A percentile compares a stretch with the other conserved stretches of the same genome.
These are phyloP conservation scores for Teunomyces atbi DNA, from an alignment of 805 yeast species.

Conservation along the genomic window DNA sequence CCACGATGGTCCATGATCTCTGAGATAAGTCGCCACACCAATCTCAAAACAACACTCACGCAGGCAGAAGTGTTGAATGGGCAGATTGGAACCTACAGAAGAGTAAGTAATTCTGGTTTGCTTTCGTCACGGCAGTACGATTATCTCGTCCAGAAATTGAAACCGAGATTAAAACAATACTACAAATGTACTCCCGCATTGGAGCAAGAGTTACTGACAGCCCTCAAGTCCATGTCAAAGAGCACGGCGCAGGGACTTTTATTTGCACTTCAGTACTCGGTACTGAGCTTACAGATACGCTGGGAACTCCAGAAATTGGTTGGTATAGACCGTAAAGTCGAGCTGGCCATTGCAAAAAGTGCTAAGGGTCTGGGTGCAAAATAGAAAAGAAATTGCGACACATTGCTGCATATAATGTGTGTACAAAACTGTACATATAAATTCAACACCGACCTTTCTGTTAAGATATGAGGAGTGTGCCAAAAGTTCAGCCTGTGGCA, in stretches of 20 bases:
- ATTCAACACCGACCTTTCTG: too few species aligned
- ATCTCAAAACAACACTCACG: slow-evolving; percentile 16
- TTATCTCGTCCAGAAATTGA: slow-evolving; percentile 11
- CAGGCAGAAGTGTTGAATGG: slow-evolving; percentile 17
- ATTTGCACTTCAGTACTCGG: slow-evolving; percentile 30
- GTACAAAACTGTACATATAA: too few species aligned
- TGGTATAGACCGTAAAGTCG: slow-evolving; percentile 21
- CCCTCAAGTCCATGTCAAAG: slow-evolving; percentile 10
- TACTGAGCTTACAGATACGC: slow-evolving; percentile 21
- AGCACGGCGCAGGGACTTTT: slow-evolving; percentile 22
- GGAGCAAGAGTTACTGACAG: slow-evolving; percentile 9
- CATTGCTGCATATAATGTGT: too few species aligned
- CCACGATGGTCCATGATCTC: slow-evolving; percentile 10
- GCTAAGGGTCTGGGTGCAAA: not conserved
- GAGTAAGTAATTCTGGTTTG: not conserved
- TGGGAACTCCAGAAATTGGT: slow-evolving; percentile 31
- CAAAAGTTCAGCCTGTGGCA: too few species aligned
- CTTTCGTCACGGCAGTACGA: slow-evolving; percentile 16
- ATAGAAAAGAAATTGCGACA: not conserved
- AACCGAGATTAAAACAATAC: slow-evolving; percentile 6
- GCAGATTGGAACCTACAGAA: not conserved
- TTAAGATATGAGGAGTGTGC: too few species aligned
- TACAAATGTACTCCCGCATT: slow-evolving; percentile 9
- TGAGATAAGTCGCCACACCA: slow-evolving; percentile 8
- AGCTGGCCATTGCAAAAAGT: slow-evolving; percentile 3